Conservation (phyloP, 2,329 filamentous ascomycete genomes). For the Claviceps humidiphila region DNA sequence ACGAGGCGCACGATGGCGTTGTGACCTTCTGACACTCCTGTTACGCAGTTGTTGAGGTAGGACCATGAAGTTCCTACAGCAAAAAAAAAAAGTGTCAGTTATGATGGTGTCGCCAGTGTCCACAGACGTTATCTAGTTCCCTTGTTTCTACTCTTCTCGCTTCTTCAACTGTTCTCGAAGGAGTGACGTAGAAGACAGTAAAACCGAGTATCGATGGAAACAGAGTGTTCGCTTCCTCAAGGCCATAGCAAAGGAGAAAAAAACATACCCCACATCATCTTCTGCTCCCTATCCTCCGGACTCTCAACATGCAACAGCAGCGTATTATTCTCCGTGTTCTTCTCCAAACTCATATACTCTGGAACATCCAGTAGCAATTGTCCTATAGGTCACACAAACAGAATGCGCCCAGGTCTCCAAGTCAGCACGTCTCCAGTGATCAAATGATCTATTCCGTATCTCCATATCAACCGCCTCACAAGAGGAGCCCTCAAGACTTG, state of each 20-base stretch:
- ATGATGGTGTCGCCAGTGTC: no score
- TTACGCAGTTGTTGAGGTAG: constrained; percentile 79
- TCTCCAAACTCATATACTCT: constrained; percentile 58
- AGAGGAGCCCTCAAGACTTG: no score
- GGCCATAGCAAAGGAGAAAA: not conserved
- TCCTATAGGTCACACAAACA: constrained; percentile 29
- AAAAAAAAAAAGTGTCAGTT: not conserved
- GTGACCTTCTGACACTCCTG: constrained; percentile 92
- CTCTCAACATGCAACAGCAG: constrained; percentile 60
- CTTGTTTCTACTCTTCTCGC: not conserved
- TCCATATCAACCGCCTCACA: no score
- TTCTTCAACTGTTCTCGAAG: no score
- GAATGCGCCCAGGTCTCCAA: no score
- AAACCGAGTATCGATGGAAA: no score
- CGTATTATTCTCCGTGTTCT: constrained; percentile 50
- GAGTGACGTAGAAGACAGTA: no score
- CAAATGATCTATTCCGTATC: no score
- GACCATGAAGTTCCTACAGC: constrained; percentile 69
- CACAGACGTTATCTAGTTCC: no score
- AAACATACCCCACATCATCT: constrained; percentile 83
- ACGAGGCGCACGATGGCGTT: constrained; percentile 85
- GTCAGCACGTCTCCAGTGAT: no score
- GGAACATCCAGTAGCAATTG: constrained; percentile 69
- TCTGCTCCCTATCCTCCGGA: constrained; percentile 56
- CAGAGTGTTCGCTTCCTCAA: no score